Evolutionary conservation across 73 alveolate genomes (phyloP), one percentile per base, ranked within the genome.

Genomic region (Uronychia setigera): DNA sequence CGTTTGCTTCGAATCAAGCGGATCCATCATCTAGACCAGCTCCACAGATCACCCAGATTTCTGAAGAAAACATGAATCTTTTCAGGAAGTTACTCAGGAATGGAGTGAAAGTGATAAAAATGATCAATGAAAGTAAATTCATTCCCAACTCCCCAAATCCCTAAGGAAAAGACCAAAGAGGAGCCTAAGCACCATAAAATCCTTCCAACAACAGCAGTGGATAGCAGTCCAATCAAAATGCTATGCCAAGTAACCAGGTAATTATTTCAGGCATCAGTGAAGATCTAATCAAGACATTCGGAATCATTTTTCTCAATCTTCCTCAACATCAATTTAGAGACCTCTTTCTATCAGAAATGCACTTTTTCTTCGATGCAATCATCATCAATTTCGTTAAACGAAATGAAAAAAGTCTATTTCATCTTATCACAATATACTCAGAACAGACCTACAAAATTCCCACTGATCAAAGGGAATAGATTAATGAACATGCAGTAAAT

Each of bases 221-320:
- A 83, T 26, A 74, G 80, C 26, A n/a, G n/a, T n/a, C 67, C 67
- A 46, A 46, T 46, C 19, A 11, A 19, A 46, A 46, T 19, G n/a
- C n/a, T n/a, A 46, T 46, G 67, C 67, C 67, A 46, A 46, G 67
- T 19, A 46, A 5, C 5, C 5, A 5, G 19, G 67, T 46, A 19
- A 46, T 19, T 11, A 46, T 46, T 19, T 11, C 67, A 11, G 91
- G 77, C 29, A 76, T 34, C 46, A 26, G 29, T 31, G 34, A 35
- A 25, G 91, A 85, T 1, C 1, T 77, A n/a, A 29, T 86, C 34
- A 86, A 86, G 60, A 46, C 32, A 26, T 86, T 86, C 46, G 88
- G 80, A 26, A 32, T 29, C 31, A 80, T 86, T 1, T 86, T 86
- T 84, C 30, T 60, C 31, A 29, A 28, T 14, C 75, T 86, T 78